Evolutionary conservation across 768 basidiomycete genomes (phyloP).

Genomic region (Exsudoporus frostii): DNA sequence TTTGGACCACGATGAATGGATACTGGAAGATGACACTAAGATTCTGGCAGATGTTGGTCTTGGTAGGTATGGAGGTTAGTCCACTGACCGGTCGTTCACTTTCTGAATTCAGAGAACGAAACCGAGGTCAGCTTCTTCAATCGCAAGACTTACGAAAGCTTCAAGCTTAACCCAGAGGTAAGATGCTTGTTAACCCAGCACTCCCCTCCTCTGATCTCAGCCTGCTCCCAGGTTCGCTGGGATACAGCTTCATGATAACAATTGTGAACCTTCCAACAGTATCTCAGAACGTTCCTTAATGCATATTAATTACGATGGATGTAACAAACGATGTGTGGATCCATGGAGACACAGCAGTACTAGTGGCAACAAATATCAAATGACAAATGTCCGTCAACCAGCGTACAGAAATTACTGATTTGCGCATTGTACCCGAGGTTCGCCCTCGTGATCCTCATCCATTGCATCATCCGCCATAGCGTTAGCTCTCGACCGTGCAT

Average conservation of each 20-base stretch:
- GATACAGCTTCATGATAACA: constrained; percentile 18
- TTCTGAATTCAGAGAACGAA: constrained; percentile 72
- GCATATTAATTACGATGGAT: constrained; percentile 30
- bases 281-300: constrained; percentile 9
- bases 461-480: constrained; percentile 71
- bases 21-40: constrained; percentile 64
- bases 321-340: constrained; percentile 29
- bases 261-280: not conserved
- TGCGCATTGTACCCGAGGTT: constrained; percentile 94
- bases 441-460: constrained; percentile 87
- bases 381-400: constrained; percentile 14
- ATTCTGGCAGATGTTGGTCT: constrained; percentile 70
- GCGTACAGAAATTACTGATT: constrained; percentile 56
- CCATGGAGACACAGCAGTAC: constrained; percentile 28
- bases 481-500: constrained; percentile 49
- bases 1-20: constrained; percentile 93
- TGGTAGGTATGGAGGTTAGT: constrained; percentile 50
- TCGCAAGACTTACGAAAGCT: constrained; percentile 67
- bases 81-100: not conserved
- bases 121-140: constrained; percentile 94
- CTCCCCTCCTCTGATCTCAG: not conserved
- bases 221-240: constrained; percentile 26
- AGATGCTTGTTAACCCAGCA: not conserved
- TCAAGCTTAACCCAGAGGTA: constrained; percentile 83
- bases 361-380: constrained; percentile 18